These are phyloP conservation scores for Talaromyces marneffei DNA, from an alignment of 2,329 filamentous ascomycete genomes.

Conservation along the genomic window DNA sequence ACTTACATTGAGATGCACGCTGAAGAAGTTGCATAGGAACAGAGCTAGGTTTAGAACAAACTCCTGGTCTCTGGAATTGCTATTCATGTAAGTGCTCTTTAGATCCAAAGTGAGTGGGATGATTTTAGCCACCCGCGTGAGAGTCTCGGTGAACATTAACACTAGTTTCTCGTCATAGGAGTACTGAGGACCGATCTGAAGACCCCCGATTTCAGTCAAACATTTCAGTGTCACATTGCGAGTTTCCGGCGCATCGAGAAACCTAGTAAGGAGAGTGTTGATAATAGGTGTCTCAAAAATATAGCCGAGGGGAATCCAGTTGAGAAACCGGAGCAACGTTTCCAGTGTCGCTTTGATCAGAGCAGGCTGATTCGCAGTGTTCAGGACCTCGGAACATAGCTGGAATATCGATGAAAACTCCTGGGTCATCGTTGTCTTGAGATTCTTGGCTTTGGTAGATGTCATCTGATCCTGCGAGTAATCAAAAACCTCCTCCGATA, in stretches of 20 bases:
- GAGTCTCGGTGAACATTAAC: constrained; percentile 95
- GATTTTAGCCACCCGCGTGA: constrained; percentile 87
- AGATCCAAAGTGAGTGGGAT: constrained; percentile 87
- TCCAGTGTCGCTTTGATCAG: constrained; percentile 95
- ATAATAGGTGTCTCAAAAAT: constrained; percentile 98
- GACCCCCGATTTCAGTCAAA: constrained; percentile 89
- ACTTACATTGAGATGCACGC: constrained; percentile 75
- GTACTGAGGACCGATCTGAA: constrained; percentile 71
- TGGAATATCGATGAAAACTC: constrained; percentile 99
- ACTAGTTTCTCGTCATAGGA: constrained; percentile 93
- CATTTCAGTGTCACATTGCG: constrained; percentile 95
- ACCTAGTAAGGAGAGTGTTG: constrained; percentile 85
- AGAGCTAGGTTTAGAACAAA: constrained; percentile 96
- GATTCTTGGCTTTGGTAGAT: constrained; percentile 89
- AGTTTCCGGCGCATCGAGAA: constrained; percentile 89
- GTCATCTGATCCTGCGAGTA: constrained; percentile 99
- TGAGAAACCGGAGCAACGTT: constrained; percentile 90
- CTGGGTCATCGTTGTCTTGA: constrained; percentile 98
- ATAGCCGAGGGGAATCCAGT: constrained; percentile 98
- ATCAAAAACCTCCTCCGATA: constrained; percentile 98
- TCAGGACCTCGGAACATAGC: constrained; percentile 91
- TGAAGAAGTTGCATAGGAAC: constrained; percentile 96
- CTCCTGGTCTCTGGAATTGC: constrained; percentile 90
- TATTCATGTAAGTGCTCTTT: constrained; percentile 83
- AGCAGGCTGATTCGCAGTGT: constrained; percentile 78